Base-by-base conservation (phyloP, 495 filamentous ascomycete genomes). In the Lasiosphaeria miniovina region DNA sequence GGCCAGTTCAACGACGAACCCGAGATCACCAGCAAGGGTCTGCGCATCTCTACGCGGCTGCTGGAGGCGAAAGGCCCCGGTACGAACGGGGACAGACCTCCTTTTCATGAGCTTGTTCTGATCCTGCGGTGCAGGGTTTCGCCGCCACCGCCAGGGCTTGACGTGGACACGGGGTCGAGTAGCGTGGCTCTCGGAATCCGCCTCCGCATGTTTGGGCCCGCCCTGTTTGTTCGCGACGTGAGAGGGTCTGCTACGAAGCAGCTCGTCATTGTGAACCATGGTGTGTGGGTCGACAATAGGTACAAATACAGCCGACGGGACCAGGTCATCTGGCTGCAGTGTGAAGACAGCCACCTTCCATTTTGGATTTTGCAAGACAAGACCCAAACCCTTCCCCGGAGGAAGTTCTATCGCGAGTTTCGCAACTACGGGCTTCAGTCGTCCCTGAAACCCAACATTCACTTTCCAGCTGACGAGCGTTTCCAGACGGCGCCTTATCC, bases 1-100 rank as follows among this genome's bases (percentile, higher is more conserved):
- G 36, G 36, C 3, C 52, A 54, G 52, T 54, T 36, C 34, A 33
- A 43, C n/a, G 36, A 36, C 34, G 14, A 54, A 15, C 33, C 36
- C 36, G 52, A 54, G 32, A 43, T 54, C 36, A 10, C 52, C 5
- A 54, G 52, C n/a, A 54, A 54, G 52, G 52, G 52, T 4, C 7
- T 54, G 4, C 52, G 52, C 33, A 35, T 54, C 5, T 35, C 52
- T 8, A 54, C 6, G 34, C 11, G 52, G 5, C 17, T 36, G 33
- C 14, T 36, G 36, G 24, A 31, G 12, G 38, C 6, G 6, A 41
- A 41, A 6, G 6, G 38, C 6, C 6, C 6, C 38, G 38, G 6
- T 12, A 41, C 38, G 38, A 41, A 41, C 38, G 38, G 38, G 12
- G 38, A 41, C 6, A 41, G 12, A 12, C 38, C 38, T 41, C 38